These are phyloP conservation scores for Thermothielavioides terrestris DNA, from an alignment of 495 filamentous ascomycete genomes.

Conservation along the genomic window DNA sequence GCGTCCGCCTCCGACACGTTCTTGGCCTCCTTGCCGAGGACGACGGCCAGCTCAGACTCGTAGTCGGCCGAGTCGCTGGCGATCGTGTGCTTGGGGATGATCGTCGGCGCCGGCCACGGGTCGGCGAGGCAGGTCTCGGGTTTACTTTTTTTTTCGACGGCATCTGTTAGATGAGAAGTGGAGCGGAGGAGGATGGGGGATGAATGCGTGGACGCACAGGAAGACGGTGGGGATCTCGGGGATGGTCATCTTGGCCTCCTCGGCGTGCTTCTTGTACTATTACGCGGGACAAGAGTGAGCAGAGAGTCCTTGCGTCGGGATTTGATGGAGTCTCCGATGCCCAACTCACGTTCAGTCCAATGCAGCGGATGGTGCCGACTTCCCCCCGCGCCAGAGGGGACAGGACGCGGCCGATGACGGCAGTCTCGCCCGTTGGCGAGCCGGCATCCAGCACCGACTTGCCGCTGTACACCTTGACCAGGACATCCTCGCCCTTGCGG, in stretches of 20 bases:
- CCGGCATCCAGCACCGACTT: conserved; percentile 47
- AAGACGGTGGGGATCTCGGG: conserved; percentile 39
- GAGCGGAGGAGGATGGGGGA: background rate
- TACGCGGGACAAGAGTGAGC: background rate
- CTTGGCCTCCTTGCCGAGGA: conserved; percentile 39
- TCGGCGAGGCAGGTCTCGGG: conserved; percentile 35
- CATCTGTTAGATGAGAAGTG: background rate
- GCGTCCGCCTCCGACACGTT: conserved; percentile 40
- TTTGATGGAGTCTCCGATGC: background rate
- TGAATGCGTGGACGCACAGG: conserved; percentile 25
- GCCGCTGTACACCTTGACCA: conserved; percentile 47
- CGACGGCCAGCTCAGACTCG: conserved; percentile 41
- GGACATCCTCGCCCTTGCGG: conserved; percentile 46
- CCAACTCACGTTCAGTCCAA: conserved; percentile 37
- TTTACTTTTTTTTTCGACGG: conserved; percentile 28
- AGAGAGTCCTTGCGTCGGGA: background rate
- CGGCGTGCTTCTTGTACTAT: conserved; percentile 41
- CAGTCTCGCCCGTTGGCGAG: conserved; percentile 38
- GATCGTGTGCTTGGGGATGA: conserved; percentile 37
- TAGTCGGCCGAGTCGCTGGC: conserved; percentile 35
- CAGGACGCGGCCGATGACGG: conserved; percentile 45
- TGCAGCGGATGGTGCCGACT: conserved; percentile 39
- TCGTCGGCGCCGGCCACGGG: conserved; percentile 38
- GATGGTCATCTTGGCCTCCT: conserved; percentile 38
- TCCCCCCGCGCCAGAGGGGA: conserved; percentile 44